Conservation (phyloP, 371 early-diverging fungal species). For the Apophysomyces sp. region DNA sequence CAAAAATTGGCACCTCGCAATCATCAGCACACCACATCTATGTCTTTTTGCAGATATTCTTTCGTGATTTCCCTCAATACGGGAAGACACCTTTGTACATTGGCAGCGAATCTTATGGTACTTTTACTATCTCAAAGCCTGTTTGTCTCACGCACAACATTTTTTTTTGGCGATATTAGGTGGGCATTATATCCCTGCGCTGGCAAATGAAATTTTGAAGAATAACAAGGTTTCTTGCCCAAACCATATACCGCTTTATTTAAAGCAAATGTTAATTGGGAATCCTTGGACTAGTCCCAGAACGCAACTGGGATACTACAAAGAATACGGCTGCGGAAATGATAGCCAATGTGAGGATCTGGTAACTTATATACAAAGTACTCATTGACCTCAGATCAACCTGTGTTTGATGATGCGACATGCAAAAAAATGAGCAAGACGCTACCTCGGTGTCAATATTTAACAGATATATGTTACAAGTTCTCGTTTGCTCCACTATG, state of each 20-base stretch:
- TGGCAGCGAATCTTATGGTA: slow-evolving; percentile 65
- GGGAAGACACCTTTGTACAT: slow-evolving; percentile 36
- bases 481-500: slow-evolving; percentile 69
- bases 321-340: not conserved
- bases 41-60: slow-evolving; percentile 72
- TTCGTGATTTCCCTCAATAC: slow-evolving; percentile 53
- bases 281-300: not conserved
- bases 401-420: slow-evolving; percentile 28
- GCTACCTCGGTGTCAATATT: slow-evolving; percentile 62
- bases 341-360: slow-evolving; percentile 1
- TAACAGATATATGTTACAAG: slow-evolving; percentile 77
- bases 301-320: not conserved
- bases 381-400: not conserved
- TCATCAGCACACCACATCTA: slow-evolving; percentile 61
- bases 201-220: slow-evolving; percentile 60
- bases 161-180: slow-evolving; percentile 22
- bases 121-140: not conserved
- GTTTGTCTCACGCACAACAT: too few species aligned
- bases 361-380: not conserved
- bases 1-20: slow-evolving; percentile 48
- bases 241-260: slow-evolving; percentile 32
- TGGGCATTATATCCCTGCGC: slow-evolving; percentile 83
- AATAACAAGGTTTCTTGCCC: not conserved
- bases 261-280: slow-evolving; percentile 38
- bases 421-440: slow-evolving; percentile 65